Conservation (phyloP, 345 rosid species). For the Cardamine occulta region DNA sequence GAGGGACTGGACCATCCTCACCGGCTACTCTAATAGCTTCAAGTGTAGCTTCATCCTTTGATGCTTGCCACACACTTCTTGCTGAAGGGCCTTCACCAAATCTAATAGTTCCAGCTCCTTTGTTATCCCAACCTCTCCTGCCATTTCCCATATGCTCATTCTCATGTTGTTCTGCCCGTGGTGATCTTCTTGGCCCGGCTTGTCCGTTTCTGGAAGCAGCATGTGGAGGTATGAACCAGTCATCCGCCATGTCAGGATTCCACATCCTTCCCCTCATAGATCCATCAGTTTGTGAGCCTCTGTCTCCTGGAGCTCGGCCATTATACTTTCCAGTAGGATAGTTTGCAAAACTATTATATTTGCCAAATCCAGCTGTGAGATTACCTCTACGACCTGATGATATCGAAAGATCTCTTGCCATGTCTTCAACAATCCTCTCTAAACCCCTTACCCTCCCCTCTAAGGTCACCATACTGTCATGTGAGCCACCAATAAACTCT, state of each 20-base stretch:
- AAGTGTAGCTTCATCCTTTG: slow-evolving; percentile 98
- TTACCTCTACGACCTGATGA: slow-evolving; percentile 81
- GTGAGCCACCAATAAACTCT: slow-evolving; percentile 99
- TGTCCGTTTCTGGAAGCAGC: slow-evolving; percentile 78
- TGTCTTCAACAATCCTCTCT: slow-evolving; percentile 94
- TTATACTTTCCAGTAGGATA: slow-evolving; percentile 64
- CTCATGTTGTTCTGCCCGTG: slow-evolving; percentile 74
- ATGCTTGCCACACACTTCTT: slow-evolving; percentile 99
- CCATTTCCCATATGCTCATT: slow-evolving; percentile 66
- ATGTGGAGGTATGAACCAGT: slow-evolving; percentile 72
- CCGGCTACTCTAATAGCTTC: slow-evolving; percentile 99
- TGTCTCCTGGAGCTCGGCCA: slow-evolving; percentile 76
- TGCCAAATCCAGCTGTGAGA: slow-evolving; percentile 67
- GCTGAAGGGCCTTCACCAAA: slow-evolving; percentile 99
- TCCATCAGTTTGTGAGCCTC: slow-evolving; percentile 75
- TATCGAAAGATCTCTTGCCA: slow-evolving; percentile 88
- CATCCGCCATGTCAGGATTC: slow-evolving; percentile 74
- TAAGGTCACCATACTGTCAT: slow-evolving; percentile 85
- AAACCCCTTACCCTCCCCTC: slow-evolving; percentile 96
- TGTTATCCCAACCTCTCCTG: slow-evolving; percentile 89
- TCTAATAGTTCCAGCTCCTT: slow-evolving; percentile 70
- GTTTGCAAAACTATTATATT: slow-evolving; percentile 75
- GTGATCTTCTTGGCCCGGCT: slow-evolving; percentile 68
- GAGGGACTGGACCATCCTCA: slow-evolving; percentile 67
- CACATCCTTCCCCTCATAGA: slow-evolving; percentile 66